These are phyloP conservation scores for Penicillium herquei DNA, from an alignment of 495 filamentous ascomycete species.

Conservation along the genomic window DNA sequence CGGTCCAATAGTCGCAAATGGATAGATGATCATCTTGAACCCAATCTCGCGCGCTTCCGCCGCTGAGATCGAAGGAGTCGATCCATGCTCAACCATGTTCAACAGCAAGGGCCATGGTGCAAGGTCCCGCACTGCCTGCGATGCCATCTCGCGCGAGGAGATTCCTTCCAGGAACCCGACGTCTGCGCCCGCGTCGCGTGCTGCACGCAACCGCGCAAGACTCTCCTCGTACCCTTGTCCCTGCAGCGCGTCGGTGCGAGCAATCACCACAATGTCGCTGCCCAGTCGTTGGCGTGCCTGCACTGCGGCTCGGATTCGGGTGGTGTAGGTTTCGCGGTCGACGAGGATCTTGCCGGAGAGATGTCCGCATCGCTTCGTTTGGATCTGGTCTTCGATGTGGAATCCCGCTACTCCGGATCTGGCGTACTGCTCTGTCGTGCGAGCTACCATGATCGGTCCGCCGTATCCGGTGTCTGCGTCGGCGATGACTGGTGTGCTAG, in stretches of 20 bases:
- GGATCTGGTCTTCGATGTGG: slow-evolving; percentile 73
- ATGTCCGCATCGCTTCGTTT: slow-evolving; percentile 67
- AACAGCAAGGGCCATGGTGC: slow-evolving; percentile 60
- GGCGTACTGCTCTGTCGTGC: slow-evolving; percentile 62
- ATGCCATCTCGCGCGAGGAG: slow-evolving; percentile 36
- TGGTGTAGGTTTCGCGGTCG: slow-evolving; percentile 46
- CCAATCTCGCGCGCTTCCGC: slow-evolving; percentile 59
- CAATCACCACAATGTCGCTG: slow-evolving; percentile 67
- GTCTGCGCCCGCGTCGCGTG: slow-evolving; percentile 59
- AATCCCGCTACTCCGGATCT: slow-evolving; percentile 65
- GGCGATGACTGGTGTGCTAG: slow-evolving; percentile 58
- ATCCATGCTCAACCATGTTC: slow-evolving; percentile 66
- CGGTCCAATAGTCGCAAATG: slow-evolving; percentile 52
- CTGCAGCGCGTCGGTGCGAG: slow-evolving; percentile 66
- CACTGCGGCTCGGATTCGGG: slow-evolving; percentile 57
- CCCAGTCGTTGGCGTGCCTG: slow-evolving; percentile 48
- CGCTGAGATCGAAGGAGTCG: slow-evolving; percentile 57
- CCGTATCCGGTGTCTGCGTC: slow-evolving; percentile 71
- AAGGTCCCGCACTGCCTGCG: slow-evolving; percentile 46
- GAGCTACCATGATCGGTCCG: slow-evolving; percentile 62
- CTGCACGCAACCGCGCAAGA: slow-evolving; percentile 52
- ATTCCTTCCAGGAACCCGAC: slow-evolving; percentile 58
- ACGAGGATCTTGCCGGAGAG: slow-evolving; percentile 64
- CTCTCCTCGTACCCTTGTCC: slow-evolving; percentile 61
- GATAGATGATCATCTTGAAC: slow-evolving; percentile 63